phyloP scores from a whole-genome alignment of 176 grass and related monocot species.

The Aegilops longissima region DNA sequence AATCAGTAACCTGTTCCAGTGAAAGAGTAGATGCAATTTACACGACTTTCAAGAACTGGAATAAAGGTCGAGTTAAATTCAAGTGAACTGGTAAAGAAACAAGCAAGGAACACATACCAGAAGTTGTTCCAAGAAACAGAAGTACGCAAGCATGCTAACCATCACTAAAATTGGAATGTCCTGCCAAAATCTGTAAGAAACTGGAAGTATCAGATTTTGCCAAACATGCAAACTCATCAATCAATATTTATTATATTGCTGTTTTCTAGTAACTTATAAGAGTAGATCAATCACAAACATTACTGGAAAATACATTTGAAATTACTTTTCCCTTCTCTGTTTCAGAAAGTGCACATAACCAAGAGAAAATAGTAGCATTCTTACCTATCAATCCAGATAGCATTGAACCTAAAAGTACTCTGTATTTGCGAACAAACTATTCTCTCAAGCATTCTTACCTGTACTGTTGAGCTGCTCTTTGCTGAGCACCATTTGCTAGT shows the following conservation, averaged over 20 bases:
- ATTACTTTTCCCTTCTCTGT: not conserved
- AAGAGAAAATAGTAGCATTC: not conserved
- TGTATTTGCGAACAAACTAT: not conserved
- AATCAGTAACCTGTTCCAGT: conserved; percentile 56
- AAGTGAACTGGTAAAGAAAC: conserved; percentile 21
- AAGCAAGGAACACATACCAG: conserved; percentile 53
- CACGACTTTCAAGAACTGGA: conserved; percentile 17
- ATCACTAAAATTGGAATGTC: conserved; percentile 96
- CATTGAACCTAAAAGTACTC: not conserved
- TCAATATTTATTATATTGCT: conserved; percentile 6
- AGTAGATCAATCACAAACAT: not conserved
- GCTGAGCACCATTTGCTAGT: conserved; percentile 55
- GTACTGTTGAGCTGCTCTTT: conserved; percentile 61
- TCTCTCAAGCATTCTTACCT: conserved; percentile 44
- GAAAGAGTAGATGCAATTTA: conserved; percentile 14
- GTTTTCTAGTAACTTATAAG: conserved; percentile 7
- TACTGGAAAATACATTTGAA: not conserved
- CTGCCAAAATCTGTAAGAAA: conserved; percentile 83
- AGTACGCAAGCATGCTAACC: conserved; percentile 99
- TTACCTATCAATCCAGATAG: not conserved
- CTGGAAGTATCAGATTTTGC: conserved; percentile 31
- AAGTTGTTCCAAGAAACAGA: conserved; percentile 99
- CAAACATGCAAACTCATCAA: not conserved
- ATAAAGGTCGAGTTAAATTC: not conserved
- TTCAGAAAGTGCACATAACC: not conserved